Evolutionary conservation across 352 stramenopile species (phyloP), one percentile per base, ranked within the genome.

Genomic region (Phytophthora kernoviae): DNA sequence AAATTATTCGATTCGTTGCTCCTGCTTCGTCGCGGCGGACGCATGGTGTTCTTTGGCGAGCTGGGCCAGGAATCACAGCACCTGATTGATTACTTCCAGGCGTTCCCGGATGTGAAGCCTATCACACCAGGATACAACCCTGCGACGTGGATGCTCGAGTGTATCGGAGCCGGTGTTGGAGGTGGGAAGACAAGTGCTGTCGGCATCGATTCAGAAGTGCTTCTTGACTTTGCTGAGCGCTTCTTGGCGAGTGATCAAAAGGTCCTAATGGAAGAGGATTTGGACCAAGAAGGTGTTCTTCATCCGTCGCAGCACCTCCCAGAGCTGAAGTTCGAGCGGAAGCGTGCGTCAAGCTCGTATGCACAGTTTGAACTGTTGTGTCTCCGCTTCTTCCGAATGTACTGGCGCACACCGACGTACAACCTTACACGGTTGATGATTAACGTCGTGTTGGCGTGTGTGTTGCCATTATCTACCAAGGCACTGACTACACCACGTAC

Each of bases 61-160:
- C 57, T 92, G 0, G 77, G 73, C 1, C 39, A 70, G 1, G 58
- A 86, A 8, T 79, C 68, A 1, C 54, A 46, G 33, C 81, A 70
- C n/a, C 55, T 90, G 22, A 81, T 89, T 34, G 40, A 75, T 11
- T 88, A 88, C 65, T 86, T 89, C 36, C 52, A 86, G 45, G 54
- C 62, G 0, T 61, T 76, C 1, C 72, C 75, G 0, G 66, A 56
- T 5, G 71, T 83, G 8, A 49, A 22, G 10, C 63, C 60, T n/a
- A 94, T 97, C 49, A 59, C 58, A 3, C 87, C 55, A 81, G 87
- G 85, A 87, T 87, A 91, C 56, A 97, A 97, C 58, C 91, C 91
- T 3, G 85, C 88, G 5, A 96, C 89, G n/a, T 97, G 88, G 89
- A 96, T 96, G 86, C 68, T 97, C 2, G 79, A 91, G 53, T 82